Evolutionary conservation across 2,329 filamentous ascomycete genomes (phyloP), one percentile per base, ranked within the genome.

Genomic region (Onygenales sp.): DNA sequence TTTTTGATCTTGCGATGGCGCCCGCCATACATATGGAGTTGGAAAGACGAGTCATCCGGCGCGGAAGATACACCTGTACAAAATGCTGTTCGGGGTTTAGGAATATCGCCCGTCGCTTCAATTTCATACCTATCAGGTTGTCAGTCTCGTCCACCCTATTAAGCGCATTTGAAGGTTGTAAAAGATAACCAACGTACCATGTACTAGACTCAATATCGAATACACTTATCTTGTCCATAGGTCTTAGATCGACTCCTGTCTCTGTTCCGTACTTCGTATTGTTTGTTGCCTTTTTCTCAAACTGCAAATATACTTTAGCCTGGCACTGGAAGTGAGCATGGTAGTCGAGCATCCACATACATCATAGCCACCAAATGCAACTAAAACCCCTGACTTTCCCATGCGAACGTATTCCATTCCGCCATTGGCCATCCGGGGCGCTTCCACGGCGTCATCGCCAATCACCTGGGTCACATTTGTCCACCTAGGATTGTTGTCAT

Each of bases 301-400:
- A 33, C 49, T 51, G 21, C 35, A 7, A n/a, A 49, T 7, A 14
- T 27, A 21, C 10, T 33, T 49, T 39, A 49, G 46, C 35, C 17
- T 31, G 5, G 46, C 13, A n/a, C 33, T 21, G 33, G 33, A 27
- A 46, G 27, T 10, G 31, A 7, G 43, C 21, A 45, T 14, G 33
- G 33, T 5, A 27, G 21, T 27, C 21, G 21, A 27, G 21, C 21
- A 27, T 27, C 21, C 21, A 11, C 50, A 11, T 52, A 52, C 50
- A 52, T 52, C 43, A 45, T 52, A 52, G n/a, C 50, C 50, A 43
- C 50, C 50, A 13, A 52, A 52, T n/a, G 50, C 50, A 31, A 52
- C 42, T 35, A 52, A 33, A 14, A 52, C 41, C n/a, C 50, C 50
- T 7, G 36, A 21, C 21, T 52, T 52, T 17, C 50, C 50, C 17